Conservation (phyloP, 805 yeast species). For the Nakazawaea anatomiae region DNA sequence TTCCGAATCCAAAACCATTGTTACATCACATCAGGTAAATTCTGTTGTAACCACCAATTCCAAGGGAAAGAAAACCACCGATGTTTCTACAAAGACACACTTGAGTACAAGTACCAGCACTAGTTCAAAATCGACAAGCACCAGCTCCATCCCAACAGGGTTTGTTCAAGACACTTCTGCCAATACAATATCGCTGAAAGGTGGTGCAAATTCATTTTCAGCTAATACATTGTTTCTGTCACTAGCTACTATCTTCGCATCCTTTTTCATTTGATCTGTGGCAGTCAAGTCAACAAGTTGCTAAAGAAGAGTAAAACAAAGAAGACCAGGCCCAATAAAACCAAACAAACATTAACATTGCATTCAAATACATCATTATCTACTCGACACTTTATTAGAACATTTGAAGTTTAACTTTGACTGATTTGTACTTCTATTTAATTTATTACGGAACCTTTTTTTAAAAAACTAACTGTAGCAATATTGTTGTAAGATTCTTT, state of each 20-base stretch:
- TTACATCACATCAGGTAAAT: not conserved
- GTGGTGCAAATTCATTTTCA: not conserved
- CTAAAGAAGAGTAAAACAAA: no score
- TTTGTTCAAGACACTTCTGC: conserved; percentile 27
- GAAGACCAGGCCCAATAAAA: no score
- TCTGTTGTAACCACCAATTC: conserved; percentile 1
- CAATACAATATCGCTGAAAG: conserved; percentile 14
- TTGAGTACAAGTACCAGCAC: conserved; percentile 5
- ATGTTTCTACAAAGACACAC: conserved; percentile 8
- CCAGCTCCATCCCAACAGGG: conserved; percentile 23
- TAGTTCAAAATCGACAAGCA: conserved; percentile 5
- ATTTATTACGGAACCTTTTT: no score
- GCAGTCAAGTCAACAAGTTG: no score
- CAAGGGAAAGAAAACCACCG: conserved; percentile 12
- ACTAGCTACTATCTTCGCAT: not conserved
- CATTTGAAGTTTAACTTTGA: no score
- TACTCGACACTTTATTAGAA: no score
- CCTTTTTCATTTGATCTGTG: not conserved
- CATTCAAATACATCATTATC: no score
- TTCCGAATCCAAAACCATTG: not conserved
- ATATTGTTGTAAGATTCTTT: no score
- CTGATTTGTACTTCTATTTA: no score
- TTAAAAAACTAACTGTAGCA: no score
- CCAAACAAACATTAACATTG: no score
- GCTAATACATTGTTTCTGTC: not conserved